phyloP scores from a whole-genome alignment of 331 rosid species.

The Quercus lobata region DNA sequence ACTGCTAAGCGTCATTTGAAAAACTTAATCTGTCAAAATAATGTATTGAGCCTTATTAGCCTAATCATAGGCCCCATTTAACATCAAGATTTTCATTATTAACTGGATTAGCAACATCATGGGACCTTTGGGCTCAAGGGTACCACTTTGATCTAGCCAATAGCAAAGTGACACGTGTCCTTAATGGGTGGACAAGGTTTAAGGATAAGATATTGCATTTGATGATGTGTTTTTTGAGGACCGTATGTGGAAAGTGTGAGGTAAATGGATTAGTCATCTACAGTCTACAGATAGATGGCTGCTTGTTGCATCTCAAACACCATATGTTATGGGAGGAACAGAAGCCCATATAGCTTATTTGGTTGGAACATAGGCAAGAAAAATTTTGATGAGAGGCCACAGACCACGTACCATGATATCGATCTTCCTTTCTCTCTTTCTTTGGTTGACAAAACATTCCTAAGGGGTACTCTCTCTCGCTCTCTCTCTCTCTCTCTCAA shows the following conservation, averaged over 20 bases:
- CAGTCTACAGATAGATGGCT: constrained; percentile 31
- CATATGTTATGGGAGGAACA: constrained; percentile 29
- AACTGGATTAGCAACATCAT: neutral
- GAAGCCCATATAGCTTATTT: constrained; percentile 48
- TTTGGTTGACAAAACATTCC: constrained; percentile 60
- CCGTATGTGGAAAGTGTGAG: neutral
- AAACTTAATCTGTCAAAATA: neutral
- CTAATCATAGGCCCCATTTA: neutral
- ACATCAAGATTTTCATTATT: neutral
- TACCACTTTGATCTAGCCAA: neutral
- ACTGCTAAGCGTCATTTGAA: neutral
- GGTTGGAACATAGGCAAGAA: constrained; percentile 67
- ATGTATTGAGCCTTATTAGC: neutral
- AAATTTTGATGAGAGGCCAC: constrained; percentile 38
- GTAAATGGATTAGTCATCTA: neutral
- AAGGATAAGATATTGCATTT: neutral
- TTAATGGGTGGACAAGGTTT: neutral
- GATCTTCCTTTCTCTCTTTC: constrained; percentile 77
- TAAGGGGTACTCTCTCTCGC: constrained; percentile 42
- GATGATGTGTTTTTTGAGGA: neutral
- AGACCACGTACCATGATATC: constrained; percentile 58
- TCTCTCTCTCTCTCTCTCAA: constrained; percentile 9
- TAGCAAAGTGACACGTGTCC: neutral
- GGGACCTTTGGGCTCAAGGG: neutral
- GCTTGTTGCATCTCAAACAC: constrained; percentile 41